These are phyloP conservation scores for Dalbergia oliveri DNA, from an alignment of 306 rosid genomes.

Conservation along the genomic window DNA sequence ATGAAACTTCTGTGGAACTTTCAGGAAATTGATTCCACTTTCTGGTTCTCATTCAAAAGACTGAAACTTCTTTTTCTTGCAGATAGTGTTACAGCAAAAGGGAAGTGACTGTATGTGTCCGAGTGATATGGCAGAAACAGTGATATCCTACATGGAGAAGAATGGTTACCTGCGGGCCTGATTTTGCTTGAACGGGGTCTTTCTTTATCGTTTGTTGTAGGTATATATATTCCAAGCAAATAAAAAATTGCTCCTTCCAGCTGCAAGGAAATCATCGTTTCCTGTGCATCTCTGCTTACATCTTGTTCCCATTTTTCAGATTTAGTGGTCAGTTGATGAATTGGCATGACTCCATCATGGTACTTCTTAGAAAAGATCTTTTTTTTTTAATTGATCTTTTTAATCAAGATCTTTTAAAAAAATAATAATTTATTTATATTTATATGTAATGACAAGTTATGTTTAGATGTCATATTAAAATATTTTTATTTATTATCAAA, in stretches of 20 bases:
- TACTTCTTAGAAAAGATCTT: too few species aligned
- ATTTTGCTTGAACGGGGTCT: constrained; percentile 41
- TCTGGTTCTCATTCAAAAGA: constrained; percentile 20
- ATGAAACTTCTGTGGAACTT: constrained; percentile 22
- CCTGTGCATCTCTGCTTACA: constrained; percentile 39
- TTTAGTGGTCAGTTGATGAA: constrained; percentile 7
- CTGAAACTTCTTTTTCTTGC: constrained; percentile 41
- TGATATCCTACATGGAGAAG: constrained; percentile 77
- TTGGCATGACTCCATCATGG: background rate
- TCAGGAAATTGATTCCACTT: constrained; percentile 5
- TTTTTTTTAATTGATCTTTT: too few species aligned
- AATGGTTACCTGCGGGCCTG: constrained; percentile 72
- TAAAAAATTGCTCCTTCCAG: constrained; percentile 36
- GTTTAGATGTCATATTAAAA: too few species aligned
- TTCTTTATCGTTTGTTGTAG: constrained; percentile 36
- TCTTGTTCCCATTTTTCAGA: constrained; percentile 39
- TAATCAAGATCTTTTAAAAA: too few species aligned
- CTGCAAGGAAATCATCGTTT: constrained; percentile 63
- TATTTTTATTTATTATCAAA: too few species aligned
- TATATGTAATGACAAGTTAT: too few species aligned
- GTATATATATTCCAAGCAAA: constrained; percentile 36
- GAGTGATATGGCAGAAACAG: constrained; percentile 60
- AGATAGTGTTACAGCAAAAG: constrained; percentile 73
- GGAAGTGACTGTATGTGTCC: constrained; percentile 62
- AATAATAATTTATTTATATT: too few species aligned